Conservation (phyloP, 306 rosid species). For the Echinosophora koreensis region DNA sequence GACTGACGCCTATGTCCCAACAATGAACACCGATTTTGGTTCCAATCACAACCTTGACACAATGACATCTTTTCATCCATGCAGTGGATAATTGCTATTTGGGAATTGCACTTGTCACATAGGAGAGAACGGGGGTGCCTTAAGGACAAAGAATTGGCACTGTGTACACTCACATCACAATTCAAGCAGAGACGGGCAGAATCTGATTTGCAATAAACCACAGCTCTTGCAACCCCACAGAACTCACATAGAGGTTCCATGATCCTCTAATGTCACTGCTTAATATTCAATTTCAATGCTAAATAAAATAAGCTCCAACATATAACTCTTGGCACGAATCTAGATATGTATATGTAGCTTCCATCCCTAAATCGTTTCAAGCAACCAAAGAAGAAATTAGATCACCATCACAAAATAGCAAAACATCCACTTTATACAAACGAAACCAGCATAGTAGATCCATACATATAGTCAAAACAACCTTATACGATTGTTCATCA, state of each 20-base stretch:
- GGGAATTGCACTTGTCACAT: slow-evolving; percentile 62
- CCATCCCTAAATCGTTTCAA: slow-evolving; percentile 34
- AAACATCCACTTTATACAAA: slow-evolving; percentile 9
- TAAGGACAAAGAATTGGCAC: slow-evolving; percentile 58
- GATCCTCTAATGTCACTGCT: not conserved
- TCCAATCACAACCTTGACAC: slow-evolving; percentile 61
- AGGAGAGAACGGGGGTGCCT: slow-evolving; percentile 62
- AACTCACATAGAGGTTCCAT: slow-evolving; percentile 68
- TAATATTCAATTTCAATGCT: not conserved
- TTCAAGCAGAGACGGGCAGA: slow-evolving; percentile 59
- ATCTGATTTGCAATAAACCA: slow-evolving; percentile 64
- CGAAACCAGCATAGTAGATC: not conserved
- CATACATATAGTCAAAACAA: not conserved
- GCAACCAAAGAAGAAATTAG: not conserved
- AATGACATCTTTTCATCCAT: slow-evolving; percentile 53
- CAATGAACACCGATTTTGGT: slow-evolving; percentile 38
- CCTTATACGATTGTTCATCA: not conserved
- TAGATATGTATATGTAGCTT: slow-evolving; percentile 29
- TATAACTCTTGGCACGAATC: slow-evolving; percentile 42
- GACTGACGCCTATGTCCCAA: slow-evolving; percentile 43
- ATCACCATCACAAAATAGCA: slow-evolving; percentile 4
- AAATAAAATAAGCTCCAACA: slow-evolving; percentile 14
- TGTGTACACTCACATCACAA: slow-evolving; percentile 63
- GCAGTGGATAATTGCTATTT: slow-evolving; percentile 58
- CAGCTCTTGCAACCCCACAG: slow-evolving; percentile 61